Base-by-base conservation (phyloP, 2,329 filamentous ascomycete species). In the Aspergillus aculeatinus region DNA sequence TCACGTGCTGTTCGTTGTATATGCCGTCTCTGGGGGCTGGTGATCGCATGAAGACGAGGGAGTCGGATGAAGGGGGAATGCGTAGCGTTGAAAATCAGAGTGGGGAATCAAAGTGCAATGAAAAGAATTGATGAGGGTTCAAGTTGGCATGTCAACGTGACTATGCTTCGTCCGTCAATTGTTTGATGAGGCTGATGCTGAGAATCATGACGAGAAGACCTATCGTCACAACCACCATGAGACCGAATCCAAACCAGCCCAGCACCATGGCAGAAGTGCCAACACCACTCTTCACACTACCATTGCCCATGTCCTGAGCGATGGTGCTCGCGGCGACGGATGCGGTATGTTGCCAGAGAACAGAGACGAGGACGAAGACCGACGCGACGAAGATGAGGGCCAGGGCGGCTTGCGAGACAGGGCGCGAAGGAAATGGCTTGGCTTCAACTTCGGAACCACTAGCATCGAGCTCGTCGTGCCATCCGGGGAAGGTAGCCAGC, bases 221-320 rank as follows among this genome's bases (percentile, higher is more conserved):
- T 71, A 98, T 95, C 52, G 94, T 98, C 56, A 98, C 94, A 63
- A 98, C 89, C 69, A 99, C 96, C 65, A 99, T 83, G 56, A 98
- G 77, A 23, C 91, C 89, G 72, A 99, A 98, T 48, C 91, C 91
- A 78, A 99, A 98, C 95, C 95, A 99, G 60, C 95, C 95, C 72
- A 99, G 83, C 19, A 97, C 91, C 91, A 99, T 98, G 59, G 95
- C 94, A 44, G 89, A 91, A 52, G 91, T 93, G n/a, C 93, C 93
- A 12, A 97, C 92, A 35, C 93, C 93, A 59, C 89, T 91, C 74
- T 84, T 87, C 59, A 97, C 91, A 66, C 88, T 91, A 48, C 93
- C 93, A 75, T 97, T 97, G 39, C 89, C 93, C 66, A 97, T 86
- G 72, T 96, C 92, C 81, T 96, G 91, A 1, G 93, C 92, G 65